phyloP scores from a whole-genome alignment of 2,329 filamentous ascomycete genomes.

The Diaporthe australafricana region DNA sequence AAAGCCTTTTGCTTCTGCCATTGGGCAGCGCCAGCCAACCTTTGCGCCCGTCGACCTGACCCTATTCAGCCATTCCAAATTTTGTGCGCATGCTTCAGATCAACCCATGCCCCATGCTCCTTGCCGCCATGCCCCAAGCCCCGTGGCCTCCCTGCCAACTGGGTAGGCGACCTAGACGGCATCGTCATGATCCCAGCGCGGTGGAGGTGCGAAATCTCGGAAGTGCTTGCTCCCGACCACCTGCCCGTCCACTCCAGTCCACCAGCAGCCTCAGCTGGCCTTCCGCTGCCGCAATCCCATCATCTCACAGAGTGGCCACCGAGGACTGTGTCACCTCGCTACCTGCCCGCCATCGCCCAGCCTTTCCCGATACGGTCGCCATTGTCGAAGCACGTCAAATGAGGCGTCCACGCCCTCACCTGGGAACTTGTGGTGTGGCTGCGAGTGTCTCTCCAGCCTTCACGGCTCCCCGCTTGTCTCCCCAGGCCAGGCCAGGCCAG shows the following conservation, averaged over 20 bases:
- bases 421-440: conserved; percentile 6
- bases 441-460: background rate
- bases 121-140: background rate
- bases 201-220: conserved; percentile 29
- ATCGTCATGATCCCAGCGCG: conserved; percentile 30
- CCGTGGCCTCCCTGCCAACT: conserved; percentile 5
- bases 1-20: conserved; percentile 13
- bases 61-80: conserved; percentile 25
- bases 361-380: conserved; percentile 19
- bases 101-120: conserved; percentile 2
- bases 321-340: conserved; percentile 18
- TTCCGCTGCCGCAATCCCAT: conserved; percentile 10
- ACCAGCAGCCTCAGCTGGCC: conserved; percentile 13
- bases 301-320: background rate
- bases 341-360: conserved; percentile 7
- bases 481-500: background rate
- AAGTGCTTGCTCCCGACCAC: conserved; percentile 16
- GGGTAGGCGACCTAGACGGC: conserved; percentile 2
- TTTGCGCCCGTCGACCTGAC: conserved; percentile 21
- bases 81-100: conserved; percentile 23
- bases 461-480: background rate
- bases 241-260: conserved; percentile 24
- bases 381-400: conserved; percentile 34
- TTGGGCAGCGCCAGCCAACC: conserved; percentile 21
- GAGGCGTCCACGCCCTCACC: conserved; percentile 27